A percentile compares a stretch with the other conserved stretches of the same genome.
Conservation (phyloP, 441 rosid genomes). For the Manihot esculenta region DNA sequence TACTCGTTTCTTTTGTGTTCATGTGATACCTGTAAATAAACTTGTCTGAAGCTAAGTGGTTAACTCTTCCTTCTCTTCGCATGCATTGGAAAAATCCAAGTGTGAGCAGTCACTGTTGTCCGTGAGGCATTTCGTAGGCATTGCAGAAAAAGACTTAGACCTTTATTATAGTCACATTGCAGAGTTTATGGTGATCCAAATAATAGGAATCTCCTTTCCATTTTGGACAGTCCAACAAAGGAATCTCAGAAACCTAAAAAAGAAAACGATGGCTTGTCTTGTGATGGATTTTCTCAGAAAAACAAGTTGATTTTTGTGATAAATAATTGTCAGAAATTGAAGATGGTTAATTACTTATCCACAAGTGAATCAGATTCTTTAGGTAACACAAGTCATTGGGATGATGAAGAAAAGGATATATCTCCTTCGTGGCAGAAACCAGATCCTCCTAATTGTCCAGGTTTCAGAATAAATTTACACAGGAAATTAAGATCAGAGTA, state of each 20-base stretch:
- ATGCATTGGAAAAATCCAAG: slow-evolving; percentile 85
- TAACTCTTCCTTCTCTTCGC: slow-evolving; percentile 23
- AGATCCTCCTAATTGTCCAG: slow-evolving; percentile 3
- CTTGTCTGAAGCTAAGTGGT: neutral
- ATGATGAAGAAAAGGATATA: slow-evolving; percentile 18
- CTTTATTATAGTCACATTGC: slow-evolving; percentile 67
- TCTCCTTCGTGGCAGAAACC: neutral
- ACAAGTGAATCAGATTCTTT: slow-evolving; percentile 39
- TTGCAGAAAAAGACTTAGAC: slow-evolving; percentile 75
- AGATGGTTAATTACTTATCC: slow-evolving; percentile 33
- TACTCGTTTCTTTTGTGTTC: too few species aligned
- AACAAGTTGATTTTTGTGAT: slow-evolving; percentile 34
- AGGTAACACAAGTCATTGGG: slow-evolving; percentile 17
- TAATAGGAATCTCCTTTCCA: slow-evolving; percentile 47
- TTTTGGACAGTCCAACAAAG: slow-evolving; percentile 38
- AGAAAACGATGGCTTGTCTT: slow-evolving; percentile 19
- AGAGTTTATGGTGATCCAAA: slow-evolving; percentile 66
- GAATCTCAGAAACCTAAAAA: slow-evolving; percentile 32
- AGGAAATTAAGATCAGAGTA: slow-evolving; percentile 12
- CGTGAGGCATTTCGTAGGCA: slow-evolving; percentile 68
- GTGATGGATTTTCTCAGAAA: slow-evolving; percentile 24
- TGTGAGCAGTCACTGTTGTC: slow-evolving; percentile 88
- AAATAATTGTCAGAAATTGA: slow-evolving; percentile 35
- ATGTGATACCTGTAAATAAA: neutral
- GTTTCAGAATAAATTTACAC: slow-evolving; percentile 4